These are phyloP conservation scores for Acanthamoeba rhysodes DNA, from an alignment of 208 protist species.

Conservation along the genomic window DNA sequence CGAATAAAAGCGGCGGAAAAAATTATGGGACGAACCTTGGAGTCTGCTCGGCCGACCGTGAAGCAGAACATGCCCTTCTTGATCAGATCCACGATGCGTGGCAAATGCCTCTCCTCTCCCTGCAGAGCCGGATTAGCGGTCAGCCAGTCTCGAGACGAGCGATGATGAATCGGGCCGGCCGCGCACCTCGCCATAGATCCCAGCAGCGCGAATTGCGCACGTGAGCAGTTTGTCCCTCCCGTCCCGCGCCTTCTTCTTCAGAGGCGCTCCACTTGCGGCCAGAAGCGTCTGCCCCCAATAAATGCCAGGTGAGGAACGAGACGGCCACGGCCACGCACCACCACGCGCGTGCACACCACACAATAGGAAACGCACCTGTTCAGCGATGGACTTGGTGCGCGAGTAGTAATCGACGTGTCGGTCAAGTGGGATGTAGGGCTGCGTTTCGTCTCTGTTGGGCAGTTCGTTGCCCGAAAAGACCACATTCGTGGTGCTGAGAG, in stretches of 20 bases:
- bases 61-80: constrained; percentile 56
- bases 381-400: constrained; percentile 81
- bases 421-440: constrained; percentile 80
- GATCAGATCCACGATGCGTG: constrained; percentile 79
- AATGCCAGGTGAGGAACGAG: no score
- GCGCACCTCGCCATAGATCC: constrained; percentile 80
- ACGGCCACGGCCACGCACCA: neutral
- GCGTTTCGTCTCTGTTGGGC: constrained; percentile 77
- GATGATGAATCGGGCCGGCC: no score
- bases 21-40: constrained; percentile 8
- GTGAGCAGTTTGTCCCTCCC: constrained; percentile 61
- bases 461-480: constrained; percentile 76
- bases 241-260: neutral
- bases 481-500: constrained; percentile 77
- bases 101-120: constrained; percentile 81
- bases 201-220: constrained; percentile 78
- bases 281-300: neutral
- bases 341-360: neutral
- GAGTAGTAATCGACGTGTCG: constrained; percentile 82
- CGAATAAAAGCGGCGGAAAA: neutral
- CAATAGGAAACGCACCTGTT: constrained; percentile 40
- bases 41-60: constrained; percentile 8
- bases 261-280: neutral
- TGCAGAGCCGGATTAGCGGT: neutral
- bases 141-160: neutral